Percentiles rank a stretch among this genome's conserved stretches.
Conservation (phyloP, 1,139 yeast species). For the Nakaseomyces kungkrabaensis region DNA sequence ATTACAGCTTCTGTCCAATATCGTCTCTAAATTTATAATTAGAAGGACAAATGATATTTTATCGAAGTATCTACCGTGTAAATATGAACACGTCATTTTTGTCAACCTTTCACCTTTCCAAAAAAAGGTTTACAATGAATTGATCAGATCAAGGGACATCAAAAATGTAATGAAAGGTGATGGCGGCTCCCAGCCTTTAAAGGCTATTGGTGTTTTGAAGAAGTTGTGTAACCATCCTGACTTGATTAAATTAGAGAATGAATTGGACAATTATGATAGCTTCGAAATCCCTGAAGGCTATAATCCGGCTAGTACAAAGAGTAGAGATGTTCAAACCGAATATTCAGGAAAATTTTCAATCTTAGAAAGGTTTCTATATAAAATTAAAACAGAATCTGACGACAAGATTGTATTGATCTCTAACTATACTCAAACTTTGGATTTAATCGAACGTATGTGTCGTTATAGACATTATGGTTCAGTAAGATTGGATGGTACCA, state of each 20-base stretch:
- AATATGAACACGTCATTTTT: slow-evolving; percentile 91
- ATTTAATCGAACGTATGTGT: slow-evolving; percentile 80
- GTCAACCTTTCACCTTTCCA: slow-evolving; percentile 80
- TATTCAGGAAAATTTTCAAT: slow-evolving; percentile 51
- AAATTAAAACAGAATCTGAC: slow-evolving; percentile 70
- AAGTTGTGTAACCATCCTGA: slow-evolving; percentile 94
- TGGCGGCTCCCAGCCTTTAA: slow-evolving; percentile 69
- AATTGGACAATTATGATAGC: slow-evolving; percentile 56
- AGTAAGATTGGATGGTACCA: slow-evolving; percentile 84
- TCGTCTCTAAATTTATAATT: slow-evolving; percentile 85
- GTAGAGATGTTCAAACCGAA: slow-evolving; percentile 44
- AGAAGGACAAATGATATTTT: slow-evolving; percentile 92
- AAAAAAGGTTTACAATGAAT: slow-evolving; percentile 55
- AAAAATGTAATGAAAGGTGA: slow-evolving; percentile 46
- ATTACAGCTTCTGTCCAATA: slow-evolving; percentile 55
- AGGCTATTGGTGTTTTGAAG: slow-evolving; percentile 81
- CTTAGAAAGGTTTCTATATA: slow-evolving; percentile 60
- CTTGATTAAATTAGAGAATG: slow-evolving; percentile 63
- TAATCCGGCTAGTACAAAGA: slow-evolving; percentile 22
- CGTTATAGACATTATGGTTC: slow-evolving; percentile 63
- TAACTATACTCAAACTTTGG: slow-evolving; percentile 89
- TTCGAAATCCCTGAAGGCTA: slow-evolving; percentile 66
- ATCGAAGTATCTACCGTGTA: slow-evolving; percentile 87
- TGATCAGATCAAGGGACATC: slow-evolving; percentile 74
- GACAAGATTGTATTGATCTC: slow-evolving; percentile 92